Base-by-base conservation (phyloP, 1,139 yeast genomes). In the Eremothecium sinecaudum region DNA sequence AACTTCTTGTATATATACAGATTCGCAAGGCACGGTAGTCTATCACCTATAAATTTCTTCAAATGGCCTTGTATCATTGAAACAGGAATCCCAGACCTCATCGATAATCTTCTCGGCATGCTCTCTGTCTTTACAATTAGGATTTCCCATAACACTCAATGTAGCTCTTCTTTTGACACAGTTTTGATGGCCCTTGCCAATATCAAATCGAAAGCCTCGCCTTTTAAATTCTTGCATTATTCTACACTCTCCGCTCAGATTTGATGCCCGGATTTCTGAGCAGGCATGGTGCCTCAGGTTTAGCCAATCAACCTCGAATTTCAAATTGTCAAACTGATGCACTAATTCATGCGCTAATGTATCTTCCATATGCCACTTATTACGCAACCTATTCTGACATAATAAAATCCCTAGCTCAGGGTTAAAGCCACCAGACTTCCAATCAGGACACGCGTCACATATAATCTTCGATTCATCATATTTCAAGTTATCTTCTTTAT, bases 231-330 rank as follows among this genome's bases (percentile, higher is more conserved):
- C 95, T 48, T 80, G 81, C 73, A 80, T 73, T 50, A 90, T 75
- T 23, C 97, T 71, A 59, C 99, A 90, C 55, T 90, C 99, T 6
- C 99, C 99, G 50, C 94, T 81, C 24, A 90, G 66, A 53, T 83
- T 79, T 10, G 93, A 79, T 0, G 98, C 98, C 41, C 99, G 67
- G 34, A 90, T 84, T 60, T 90, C 98, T 1, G 96, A 79, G 58
- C 98, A 92, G 0, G 98, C 98, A 56, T 90, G 98, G 53, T 90
- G 98, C 50, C 75, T 74, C 52, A 92, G 64, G 57, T 90, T 74
- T 37, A 69, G 56, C 77, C 94, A 79, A 56, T 90, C 81, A 7
- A 90, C 84, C 36, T 83, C 67, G 63, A 92, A 90, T 56, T 84
- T 79, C 46, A 84, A 66, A 53, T 86, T 79, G 58, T 90, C 99